Percentiles rank a stretch among this genome's conserved stretches.
These are phyloP conservation scores for Pseudophaeomoniella oleicola DNA, from an alignment of 2,329 filamentous ascomycete species.

Conservation along the genomic window DNA sequence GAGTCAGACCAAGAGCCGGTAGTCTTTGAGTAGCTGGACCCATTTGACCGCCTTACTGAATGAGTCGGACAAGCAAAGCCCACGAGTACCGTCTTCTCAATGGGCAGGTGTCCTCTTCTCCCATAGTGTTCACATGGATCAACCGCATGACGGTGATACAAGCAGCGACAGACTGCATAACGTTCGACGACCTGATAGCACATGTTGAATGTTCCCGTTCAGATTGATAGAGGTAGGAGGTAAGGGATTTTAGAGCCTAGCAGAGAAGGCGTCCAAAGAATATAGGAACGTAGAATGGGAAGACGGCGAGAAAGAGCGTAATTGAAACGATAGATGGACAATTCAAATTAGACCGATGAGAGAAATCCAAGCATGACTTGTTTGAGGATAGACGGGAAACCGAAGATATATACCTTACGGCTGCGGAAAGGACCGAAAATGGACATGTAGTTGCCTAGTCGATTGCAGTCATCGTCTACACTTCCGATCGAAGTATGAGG, in stretches of 20 bases:
- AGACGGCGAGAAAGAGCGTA: not conserved
- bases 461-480: not conserved
- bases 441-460: not conserved
- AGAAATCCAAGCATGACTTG: not conserved
- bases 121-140: conserved; percentile 69
- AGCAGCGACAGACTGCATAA: conserved; percentile 73
- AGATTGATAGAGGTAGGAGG: not conserved
- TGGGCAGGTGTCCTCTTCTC: conserved; percentile 54
- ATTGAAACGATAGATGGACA: no score
- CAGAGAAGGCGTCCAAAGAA: not conserved
- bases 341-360: no score
- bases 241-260: not conserved
- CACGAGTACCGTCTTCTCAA: conserved; percentile 65
- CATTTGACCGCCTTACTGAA: conserved; percentile 10
- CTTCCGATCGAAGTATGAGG: not conserved
- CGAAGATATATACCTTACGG: not conserved
- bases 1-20: conserved; percentile 14
- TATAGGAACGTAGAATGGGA: not conserved
- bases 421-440: not conserved
- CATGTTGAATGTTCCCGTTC: conserved; percentile 38
- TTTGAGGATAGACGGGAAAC: not conserved
- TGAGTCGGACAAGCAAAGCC: conserved; percentile 63
- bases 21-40: conserved; percentile 5
- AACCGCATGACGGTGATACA: conserved; percentile 76
- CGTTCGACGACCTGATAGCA: conserved; percentile 77